Conservation (phyloP, 768 basidiomycete genomes). For the Fistulinella prunicolor region DNA sequence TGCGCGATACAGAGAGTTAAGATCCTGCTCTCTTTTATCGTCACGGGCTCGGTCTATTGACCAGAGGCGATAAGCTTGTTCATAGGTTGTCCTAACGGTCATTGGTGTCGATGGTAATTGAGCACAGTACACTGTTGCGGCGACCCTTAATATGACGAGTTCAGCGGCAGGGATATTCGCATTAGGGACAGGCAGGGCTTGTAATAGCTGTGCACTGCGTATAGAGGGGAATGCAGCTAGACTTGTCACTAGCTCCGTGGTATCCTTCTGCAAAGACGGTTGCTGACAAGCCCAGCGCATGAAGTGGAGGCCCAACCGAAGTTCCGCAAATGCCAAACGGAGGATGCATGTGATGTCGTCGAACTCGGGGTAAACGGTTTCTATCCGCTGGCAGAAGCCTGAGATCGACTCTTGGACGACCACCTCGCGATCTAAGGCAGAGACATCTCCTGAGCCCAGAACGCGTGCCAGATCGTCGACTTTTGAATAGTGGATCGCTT, state of each 20-base stretch:
- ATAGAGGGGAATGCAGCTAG: conserved; percentile 57
- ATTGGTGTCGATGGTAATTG: conserved; percentile 5
- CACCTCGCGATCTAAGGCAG: conserved; percentile 53
- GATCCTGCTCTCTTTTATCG: conserved; percentile 57
- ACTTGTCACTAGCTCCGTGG: conserved; percentile 27
- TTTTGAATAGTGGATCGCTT: conserved; percentile 49
- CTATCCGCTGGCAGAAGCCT: conserved; percentile 73
- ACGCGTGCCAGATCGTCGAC: conserved; percentile 45
- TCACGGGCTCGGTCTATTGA: conserved; percentile 71
- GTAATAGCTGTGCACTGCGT: conserved; percentile 38
- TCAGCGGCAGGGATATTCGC: conserved; percentile 23
- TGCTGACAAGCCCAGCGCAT: conserved; percentile 30
- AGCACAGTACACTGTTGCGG: conserved; percentile 34
- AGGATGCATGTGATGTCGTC: conserved; percentile 69
- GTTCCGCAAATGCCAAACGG: conserved; percentile 58
- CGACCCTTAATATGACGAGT: conserved; percentile 42
- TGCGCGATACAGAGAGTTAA: conserved; percentile 74
- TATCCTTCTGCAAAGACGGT: conserved; percentile 15
- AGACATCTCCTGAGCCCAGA: conserved; percentile 36
- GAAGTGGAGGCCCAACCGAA: conserved; percentile 72
- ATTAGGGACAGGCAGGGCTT: conserved; percentile 18
- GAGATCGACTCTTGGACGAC: conserved; percentile 77
- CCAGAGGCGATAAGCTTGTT: conserved; percentile 80
- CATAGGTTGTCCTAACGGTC: conserved; percentile 52
- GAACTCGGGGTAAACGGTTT: conserved; percentile 64